Evolutionary conservation across 2,329 filamentous ascomycete species (phyloP), one percentile per base, ranked within the genome.

Genomic region (Leptographium lundbergii): DNA sequence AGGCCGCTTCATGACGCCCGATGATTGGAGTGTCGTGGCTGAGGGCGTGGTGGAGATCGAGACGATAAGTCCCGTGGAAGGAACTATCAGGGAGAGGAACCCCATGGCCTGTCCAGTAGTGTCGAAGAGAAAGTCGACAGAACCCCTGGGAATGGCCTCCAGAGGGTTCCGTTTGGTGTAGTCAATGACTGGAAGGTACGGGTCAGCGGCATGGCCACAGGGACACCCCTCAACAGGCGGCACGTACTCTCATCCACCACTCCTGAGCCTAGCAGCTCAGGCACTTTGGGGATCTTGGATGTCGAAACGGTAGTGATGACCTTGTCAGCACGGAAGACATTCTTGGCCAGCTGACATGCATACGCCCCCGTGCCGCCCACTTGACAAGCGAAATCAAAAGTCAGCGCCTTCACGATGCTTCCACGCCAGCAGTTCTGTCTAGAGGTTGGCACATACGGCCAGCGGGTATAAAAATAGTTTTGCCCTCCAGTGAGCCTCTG

Each of bases 251-350:
- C 22, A 19, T 55, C 54, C 32, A 55, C 54, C 6, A 55, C 36
- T 36, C 36, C 54, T 22, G 27, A 4, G 14, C 54, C 54, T 2
- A 55, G 54, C 22, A 55, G 24, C 36, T 45, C 13, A 9, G 54
- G 36, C 13, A 55, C 54, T 14, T 29, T 24, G 11, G 36, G 22
- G 4, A 55, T 36, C 54, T 55, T 55, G 54, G 54, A n/a, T 22
- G 54, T 55, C 36, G 54, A 55, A 24, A 55, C 54, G 14, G 54
- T 55, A 4, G 54, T 55, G 36, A 55, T 55, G 14, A 55, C 54
- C 54, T 55, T 55, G 34, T 22, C 54, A 7, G 36, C 54, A 11
- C 24, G 22, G 9, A 55, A 55, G 22, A 55, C 54, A 36, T 55
- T 55, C 24, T 55, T 55, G 34, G 54, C 54, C 54, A 55, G 36